Base-by-base conservation (phyloP, 495 filamentous ascomycete genomes). In the Lentithecium fluviatile region DNA sequence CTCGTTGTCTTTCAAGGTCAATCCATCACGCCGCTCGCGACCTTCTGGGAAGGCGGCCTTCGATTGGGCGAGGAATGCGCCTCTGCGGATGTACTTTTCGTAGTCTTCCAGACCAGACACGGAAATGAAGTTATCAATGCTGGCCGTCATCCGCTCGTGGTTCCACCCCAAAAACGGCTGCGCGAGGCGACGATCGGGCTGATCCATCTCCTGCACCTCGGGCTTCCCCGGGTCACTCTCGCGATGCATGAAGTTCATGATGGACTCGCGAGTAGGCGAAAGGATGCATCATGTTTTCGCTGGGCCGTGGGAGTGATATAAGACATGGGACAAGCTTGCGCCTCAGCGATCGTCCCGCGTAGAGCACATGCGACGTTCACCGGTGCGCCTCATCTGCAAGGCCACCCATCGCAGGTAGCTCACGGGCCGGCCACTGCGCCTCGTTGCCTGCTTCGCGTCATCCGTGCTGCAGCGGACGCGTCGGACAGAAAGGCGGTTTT, bases 11-110 rank as follows among this genome's bases (percentile, higher is more conserved):
- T 38, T 54, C 21, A 61, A 17, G 10, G 29, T 45, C 15, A 61
- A 50, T 40, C 58, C 58, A 26, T 61, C 58, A 23, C 21, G 25
- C 20, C 58, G 49, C 8, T 19, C 21, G 19, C 58, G 49, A 3
- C 37, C 51, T 4, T n/a, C 5, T 13, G 58, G 58, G 25, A 61
- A 61, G 1, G 58, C 58, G 23, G 38, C 42, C 17, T 61, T 61
- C 1, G 49, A 53, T 26, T 61, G 58, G 13, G 58, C 58, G 13
- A 61, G 58, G 37, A 54, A 61, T n/a, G 58, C 58, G 24, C 58
- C 58, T 48, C 42, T 29, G 11, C 58, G 58, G 17, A 61, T 47
- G 42, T 61, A 61, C 10, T 61, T 17, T 13, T 50, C 49, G 55
- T 61, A 61, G 36, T 54, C 58, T 10, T 55, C 51, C 11, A 61